A percentile compares a stretch with the other conserved stretches of the same genome.
Conservation (phyloP, 148 eudicot genomes). For the Rhododendron henanense region DNA sequence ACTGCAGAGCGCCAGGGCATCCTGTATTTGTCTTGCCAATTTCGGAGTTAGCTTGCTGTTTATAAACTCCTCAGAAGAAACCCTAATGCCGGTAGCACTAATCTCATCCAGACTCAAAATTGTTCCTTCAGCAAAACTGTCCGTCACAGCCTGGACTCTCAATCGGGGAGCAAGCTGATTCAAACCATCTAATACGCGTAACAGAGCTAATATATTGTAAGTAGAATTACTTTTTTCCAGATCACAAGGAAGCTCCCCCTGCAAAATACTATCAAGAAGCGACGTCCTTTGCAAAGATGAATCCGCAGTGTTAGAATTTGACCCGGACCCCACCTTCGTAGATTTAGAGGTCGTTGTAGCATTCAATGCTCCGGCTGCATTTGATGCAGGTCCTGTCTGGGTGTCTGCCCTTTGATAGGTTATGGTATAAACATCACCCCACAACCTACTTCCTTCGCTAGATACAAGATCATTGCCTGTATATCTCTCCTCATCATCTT, state of each 20-base stretch:
- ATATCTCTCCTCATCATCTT: slow-evolving; percentile 77
- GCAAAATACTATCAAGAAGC: slow-evolving; percentile 84
- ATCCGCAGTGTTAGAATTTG: slow-evolving; percentile 32
- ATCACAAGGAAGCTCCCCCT: slow-evolving; percentile 92
- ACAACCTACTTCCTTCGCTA: slow-evolving; percentile 83
- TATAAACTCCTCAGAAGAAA: slow-evolving; percentile 71
- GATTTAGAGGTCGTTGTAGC: slow-evolving; percentile 47
- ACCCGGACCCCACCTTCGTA: slow-evolving; percentile 41
- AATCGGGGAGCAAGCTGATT: slow-evolving; percentile 96
- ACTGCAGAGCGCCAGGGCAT: slow-evolving; percentile 95
- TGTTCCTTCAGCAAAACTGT: slow-evolving; percentile 71
- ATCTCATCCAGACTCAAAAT: slow-evolving; percentile 56
- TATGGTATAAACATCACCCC: slow-evolving; percentile 83
- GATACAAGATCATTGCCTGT: slow-evolving; percentile 55
- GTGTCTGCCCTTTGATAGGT: slow-evolving; percentile 72
- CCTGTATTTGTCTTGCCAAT: slow-evolving; percentile 93
- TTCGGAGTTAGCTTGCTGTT: slow-evolving; percentile 93
- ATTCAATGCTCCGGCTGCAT: slow-evolving; percentile 32
- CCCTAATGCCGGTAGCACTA: slow-evolving; percentile 41
- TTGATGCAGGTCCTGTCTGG: slow-evolving; percentile 30
- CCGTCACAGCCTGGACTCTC: slow-evolving; percentile 59
- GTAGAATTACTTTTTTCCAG: slow-evolving; percentile 80
- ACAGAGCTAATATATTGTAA: slow-evolving; percentile 65
- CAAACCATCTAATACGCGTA: slow-evolving; percentile 90
- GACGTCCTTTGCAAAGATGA: slow-evolving; percentile 38